Evolutionary conservation across 306 rosid genomes (phyloP).

Genomic region (Cucurbita moschata): DNA sequence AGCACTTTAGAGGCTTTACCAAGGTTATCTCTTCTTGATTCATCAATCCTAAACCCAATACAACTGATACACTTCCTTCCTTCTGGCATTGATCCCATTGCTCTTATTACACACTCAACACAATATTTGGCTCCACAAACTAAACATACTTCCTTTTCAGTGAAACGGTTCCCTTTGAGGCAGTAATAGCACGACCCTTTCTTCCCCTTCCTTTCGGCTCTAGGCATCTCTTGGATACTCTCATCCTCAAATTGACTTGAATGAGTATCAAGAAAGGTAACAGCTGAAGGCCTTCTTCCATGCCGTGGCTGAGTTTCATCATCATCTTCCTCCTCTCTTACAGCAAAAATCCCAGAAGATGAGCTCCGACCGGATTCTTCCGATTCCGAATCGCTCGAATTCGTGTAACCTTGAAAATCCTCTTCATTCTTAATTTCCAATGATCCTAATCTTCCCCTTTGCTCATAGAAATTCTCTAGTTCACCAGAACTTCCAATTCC

Average conservation of each 20-base stretch:
- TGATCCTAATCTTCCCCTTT: neutral
- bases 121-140: constrained; percentile 72
- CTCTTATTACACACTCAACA: constrained; percentile 39
- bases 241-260: constrained; percentile 17
- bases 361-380: constrained; percentile 27
- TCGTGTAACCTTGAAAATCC: constrained; percentile 16
- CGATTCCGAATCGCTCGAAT: constrained; percentile 22
- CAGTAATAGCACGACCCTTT: constrained; percentile 57
- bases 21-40: constrained; percentile 27
- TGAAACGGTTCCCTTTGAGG: constrained; percentile 40
- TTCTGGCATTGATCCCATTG: constrained; percentile 83
- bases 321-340: constrained; percentile 8
- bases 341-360: constrained; percentile 32
- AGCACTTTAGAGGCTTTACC: constrained; percentile 51
- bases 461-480: neutral
- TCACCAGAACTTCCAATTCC: constrained; percentile 11
- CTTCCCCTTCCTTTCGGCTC: constrained; percentile 36
- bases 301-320: constrained; percentile 16
- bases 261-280: constrained; percentile 37
- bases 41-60: constrained; percentile 43
- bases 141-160: constrained; percentile 53
- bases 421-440: constrained; percentile 12
- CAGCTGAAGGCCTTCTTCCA: constrained; percentile 36
- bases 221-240: constrained; percentile 22
- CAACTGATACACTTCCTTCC: constrained; percentile 70